phyloP scores from a whole-genome alignment of 352 stramenopile genomes.

The Phytophthora podocarpi region DNA sequence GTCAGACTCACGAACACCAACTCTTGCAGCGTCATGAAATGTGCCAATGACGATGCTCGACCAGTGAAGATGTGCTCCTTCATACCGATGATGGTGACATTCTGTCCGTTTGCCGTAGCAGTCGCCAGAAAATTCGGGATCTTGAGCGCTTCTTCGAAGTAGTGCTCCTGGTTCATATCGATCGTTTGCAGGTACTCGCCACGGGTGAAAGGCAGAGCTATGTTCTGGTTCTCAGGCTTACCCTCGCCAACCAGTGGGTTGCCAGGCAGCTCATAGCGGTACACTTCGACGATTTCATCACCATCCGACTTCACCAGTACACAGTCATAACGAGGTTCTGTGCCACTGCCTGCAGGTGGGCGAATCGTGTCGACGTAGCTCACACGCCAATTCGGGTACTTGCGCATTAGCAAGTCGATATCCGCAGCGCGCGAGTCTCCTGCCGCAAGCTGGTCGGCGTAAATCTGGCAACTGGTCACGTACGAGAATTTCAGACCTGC shows the following conservation, averaged over 20 bases:
- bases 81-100: conserved; percentile 88
- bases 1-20: conserved; percentile 89
- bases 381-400: conserved; percentile 94
- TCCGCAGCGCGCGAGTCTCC: conserved; percentile 89
- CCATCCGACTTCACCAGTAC: conserved; percentile 85
- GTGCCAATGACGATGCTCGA: conserved; percentile 79
- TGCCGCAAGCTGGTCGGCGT: conserved; percentile 77
- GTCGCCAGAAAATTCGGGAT: conserved; percentile 89
- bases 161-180: conserved; percentile 92
- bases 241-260: conserved; percentile 85
- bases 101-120: conserved; percentile 59
- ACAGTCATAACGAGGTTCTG: conserved; percentile 78
- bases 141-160: conserved; percentile 90
- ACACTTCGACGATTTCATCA: conserved; percentile 89
- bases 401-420: conserved; percentile 97
- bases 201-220: conserved; percentile 84
- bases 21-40: conserved; percentile 90
- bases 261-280: conserved; percentile 85
- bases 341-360: conserved; percentile 65
- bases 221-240: conserved; percentile 90
- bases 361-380: conserved; percentile 89
- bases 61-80: conserved; percentile 91
- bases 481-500: conserved; percentile 90
- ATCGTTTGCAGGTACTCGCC: conserved; percentile 91
- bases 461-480: conserved; percentile 91